Percentiles rank a stretch among this genome's conserved stretches.
These are phyloP conservation scores for Hypericum perforatum DNA, from an alignment of 345 rosid species.

Conservation along the genomic window DNA sequence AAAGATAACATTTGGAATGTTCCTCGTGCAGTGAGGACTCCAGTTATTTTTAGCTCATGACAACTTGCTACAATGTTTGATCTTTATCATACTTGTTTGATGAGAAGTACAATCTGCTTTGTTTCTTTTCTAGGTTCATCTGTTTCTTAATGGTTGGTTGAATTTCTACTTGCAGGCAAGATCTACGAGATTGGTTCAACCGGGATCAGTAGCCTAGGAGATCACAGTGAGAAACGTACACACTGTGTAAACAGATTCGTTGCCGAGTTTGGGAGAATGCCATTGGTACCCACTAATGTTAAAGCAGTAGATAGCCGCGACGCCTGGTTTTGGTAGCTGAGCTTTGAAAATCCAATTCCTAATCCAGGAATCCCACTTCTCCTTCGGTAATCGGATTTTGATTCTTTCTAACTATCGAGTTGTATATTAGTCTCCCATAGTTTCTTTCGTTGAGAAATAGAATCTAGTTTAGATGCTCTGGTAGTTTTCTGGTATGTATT, in stretches of 20 bases:
- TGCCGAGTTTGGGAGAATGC: conserved; percentile 73
- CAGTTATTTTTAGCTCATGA: too few relatives aligned
- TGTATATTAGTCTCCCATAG: conserved; percentile 14
- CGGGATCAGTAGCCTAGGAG: conserved; percentile 92
- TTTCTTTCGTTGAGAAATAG: neutral
- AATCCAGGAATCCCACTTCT: conserved; percentile 9
- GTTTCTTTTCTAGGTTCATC: neutral
- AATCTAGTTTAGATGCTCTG: conserved; percentile 2
- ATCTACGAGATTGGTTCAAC: conserved; percentile 92
- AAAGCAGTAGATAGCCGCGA: conserved; percentile 69
- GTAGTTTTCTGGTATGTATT: conserved; percentile 10
- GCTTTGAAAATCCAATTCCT: neutral
- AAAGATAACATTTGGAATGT: too few relatives aligned
- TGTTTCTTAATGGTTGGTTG: neutral
- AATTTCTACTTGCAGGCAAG: conserved; percentile 40
- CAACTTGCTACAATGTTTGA: too few relatives aligned
- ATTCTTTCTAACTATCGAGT: neutral
- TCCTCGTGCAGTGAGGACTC: too few relatives aligned
- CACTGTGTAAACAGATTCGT: conserved; percentile 69
- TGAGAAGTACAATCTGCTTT: neutral
- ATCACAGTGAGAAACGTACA: conserved; percentile 68
- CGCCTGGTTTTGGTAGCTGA: conserved; percentile 69
- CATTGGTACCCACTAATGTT: conserved; percentile 55
- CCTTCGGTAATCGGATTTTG: conserved; percentile 13
- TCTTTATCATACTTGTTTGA: too few relatives aligned